Evolutionary conservation across 768 basidiomycete genomes (phyloP).

Genomic region (Mycena amicta): DNA sequence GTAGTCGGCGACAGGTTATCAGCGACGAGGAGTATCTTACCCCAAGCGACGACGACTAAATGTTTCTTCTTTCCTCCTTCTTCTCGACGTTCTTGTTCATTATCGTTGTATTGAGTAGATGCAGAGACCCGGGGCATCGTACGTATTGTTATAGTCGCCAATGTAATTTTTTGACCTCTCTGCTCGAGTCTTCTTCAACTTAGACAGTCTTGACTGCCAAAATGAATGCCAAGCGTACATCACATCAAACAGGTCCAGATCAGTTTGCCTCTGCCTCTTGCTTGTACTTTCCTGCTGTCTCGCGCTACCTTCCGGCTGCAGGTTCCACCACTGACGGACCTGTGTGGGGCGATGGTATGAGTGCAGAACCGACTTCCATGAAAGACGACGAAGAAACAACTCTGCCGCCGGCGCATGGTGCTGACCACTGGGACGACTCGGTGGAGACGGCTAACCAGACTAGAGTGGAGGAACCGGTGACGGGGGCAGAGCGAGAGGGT

Average conservation of each 20-base stretch:
- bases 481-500: neutral
- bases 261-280: too few species aligned
- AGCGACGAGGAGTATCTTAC: conserved; percentile 76
- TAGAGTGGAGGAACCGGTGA: neutral
- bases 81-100: neutral
- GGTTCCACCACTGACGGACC: neutral
- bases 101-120: neutral
- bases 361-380: neutral
- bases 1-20: conserved; percentile 73
- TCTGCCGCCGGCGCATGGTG: neutral
- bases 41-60: conserved; percentile 71
- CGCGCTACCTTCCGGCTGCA: neutral
- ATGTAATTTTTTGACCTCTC: neutral
- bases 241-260: too few species aligned
- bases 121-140: neutral
- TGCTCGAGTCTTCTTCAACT: too few species aligned
- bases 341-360: neutral
- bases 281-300: neutral
- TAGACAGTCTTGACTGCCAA: too few species aligned
- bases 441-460: neutral
- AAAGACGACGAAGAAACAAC: neutral
- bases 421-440: neutral
- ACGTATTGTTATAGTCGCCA: neutral
- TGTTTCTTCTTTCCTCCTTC: neutral
- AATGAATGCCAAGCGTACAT: too few species aligned